These are phyloP conservation scores for Incumbomyces delicatus DNA, from an alignment of 2,329 filamentous ascomycete species.

Conservation along the genomic window DNA sequence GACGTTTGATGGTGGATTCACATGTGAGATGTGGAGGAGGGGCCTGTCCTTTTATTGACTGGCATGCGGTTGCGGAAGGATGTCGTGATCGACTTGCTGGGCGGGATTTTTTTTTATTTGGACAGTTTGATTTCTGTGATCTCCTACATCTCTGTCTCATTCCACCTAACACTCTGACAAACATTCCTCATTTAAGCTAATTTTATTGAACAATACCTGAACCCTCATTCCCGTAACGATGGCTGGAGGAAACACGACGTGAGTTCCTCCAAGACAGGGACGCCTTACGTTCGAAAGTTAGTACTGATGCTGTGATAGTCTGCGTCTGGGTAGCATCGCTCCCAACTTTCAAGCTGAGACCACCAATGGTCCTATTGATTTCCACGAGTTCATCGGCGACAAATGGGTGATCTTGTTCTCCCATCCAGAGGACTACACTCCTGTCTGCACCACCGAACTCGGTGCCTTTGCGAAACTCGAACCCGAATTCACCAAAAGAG, in stretches of 20 bases:
- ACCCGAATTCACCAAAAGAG: constrained; percentile 53
- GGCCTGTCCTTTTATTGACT: no score
- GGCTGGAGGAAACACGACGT: constrained; percentile 18
- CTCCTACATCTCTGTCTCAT: background rate
- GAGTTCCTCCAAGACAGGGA: constrained; percentile 4
- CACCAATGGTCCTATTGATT: constrained; percentile 57
- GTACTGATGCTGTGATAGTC: constrained; percentile 26
- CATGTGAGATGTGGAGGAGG: no score
- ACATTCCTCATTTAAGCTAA: background rate
- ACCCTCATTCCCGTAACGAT: constrained; percentile 9
- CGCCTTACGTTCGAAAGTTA: background rate
- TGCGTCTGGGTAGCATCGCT: constrained; percentile 57
- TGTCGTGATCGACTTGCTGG: no score
- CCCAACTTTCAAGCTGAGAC: constrained; percentile 62
- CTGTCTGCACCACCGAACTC: constrained; percentile 49
- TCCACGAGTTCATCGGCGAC: constrained; percentile 63
- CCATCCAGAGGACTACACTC: constrained; percentile 45
- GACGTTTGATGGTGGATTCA: no score
- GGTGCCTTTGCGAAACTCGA: constrained; percentile 55
- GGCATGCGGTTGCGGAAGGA: no score
- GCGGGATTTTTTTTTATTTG: no score
- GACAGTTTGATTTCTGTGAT: no score
- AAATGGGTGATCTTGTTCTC: constrained; percentile 64
- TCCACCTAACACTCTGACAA: background rate
- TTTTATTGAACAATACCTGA: background rate